Evolutionary conservation across 129 eudicot species (phyloP).

Genomic region (Apium graveolens): DNA sequence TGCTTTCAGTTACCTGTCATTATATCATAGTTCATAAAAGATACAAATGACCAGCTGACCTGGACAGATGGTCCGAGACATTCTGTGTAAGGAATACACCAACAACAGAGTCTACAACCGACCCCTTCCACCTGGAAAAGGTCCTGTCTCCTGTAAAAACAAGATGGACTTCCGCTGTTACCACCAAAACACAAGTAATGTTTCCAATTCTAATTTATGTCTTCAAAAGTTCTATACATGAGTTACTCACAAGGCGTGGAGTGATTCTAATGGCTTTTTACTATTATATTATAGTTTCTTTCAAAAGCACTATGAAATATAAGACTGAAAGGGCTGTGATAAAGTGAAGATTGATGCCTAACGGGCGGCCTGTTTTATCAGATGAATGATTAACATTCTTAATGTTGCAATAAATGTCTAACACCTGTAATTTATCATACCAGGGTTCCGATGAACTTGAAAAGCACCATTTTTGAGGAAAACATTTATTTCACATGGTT

Average conservation of each 20-base stretch:
- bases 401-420: background rate
- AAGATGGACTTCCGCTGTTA: background rate
- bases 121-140: slow-evolving; percentile 93
- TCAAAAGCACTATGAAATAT: background rate
- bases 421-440: background rate
- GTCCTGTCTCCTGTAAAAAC: slow-evolving; percentile 85
- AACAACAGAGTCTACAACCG: slow-evolving; percentile 90
- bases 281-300: background rate
- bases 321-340: background rate
- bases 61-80: slow-evolving; percentile 93
- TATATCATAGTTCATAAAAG: slow-evolving; percentile 1
- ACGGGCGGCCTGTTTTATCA: background rate
- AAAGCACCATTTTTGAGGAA: background rate
- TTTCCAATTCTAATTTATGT: background rate
- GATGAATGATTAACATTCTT: background rate
- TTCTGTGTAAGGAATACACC: slow-evolving; percentile 98
- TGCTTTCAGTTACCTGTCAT: background rate
- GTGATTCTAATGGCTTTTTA: background rate
- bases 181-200: background rate
- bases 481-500: background rate
- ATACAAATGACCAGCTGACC: slow-evolving; percentile 36
- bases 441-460: background rate
- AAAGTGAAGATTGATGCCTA: background rate
- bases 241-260: background rate
- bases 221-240: background rate